Base-by-base conservation (phyloP, 129 eudicot species). In the Artemisia annua region DNA sequence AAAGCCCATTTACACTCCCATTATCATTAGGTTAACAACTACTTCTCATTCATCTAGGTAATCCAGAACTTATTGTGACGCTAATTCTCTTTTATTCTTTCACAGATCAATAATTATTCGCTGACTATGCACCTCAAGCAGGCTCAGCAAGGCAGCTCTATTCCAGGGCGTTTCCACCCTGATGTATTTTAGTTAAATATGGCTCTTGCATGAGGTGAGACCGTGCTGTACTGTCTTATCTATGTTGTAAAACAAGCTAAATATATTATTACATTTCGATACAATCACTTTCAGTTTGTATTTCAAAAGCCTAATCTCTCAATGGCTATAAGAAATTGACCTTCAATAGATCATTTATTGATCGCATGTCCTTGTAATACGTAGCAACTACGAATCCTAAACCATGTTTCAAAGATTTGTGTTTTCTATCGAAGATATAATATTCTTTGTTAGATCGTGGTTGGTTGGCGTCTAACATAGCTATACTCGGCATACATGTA, bases 91-190 rank as follows among this genome's bases (percentile, higher is more conserved):
- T 26, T n/a, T 63, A 14, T 26, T 75, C 19, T 71, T 66, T 53
- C 15, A 3, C 92, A 94, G 99, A 88, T 94, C 55, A 90, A 90
- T 59, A 94, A 90, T 50, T 94, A 94, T 78, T 88, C 99, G 30
- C 77, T 94, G 78, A 79, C 91, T n/a, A 81, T 90, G 99, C 99
- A 94, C 76, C 92, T 94, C 44, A 94, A 90, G 97, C 99, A 90
- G 79, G 99, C 99, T 75, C 96, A 94, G 53, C 99, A 90, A 58
- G 84, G 80, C 75, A 90, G 83, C 83, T 84, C 96, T 26, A 73
- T 94, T 52, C 90, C 98, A 0, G 89, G 98, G 76, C 90, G 92
- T 59, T 94, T 87, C 75, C 83, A 94, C 77, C 98, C 97, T 32
- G 98, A 94, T 75, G 91, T 90, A 66, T 94, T 90, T 79, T 94